Conservation (phyloP, 169 alveolate genomes). For the Eimeria necatrix region DNA sequence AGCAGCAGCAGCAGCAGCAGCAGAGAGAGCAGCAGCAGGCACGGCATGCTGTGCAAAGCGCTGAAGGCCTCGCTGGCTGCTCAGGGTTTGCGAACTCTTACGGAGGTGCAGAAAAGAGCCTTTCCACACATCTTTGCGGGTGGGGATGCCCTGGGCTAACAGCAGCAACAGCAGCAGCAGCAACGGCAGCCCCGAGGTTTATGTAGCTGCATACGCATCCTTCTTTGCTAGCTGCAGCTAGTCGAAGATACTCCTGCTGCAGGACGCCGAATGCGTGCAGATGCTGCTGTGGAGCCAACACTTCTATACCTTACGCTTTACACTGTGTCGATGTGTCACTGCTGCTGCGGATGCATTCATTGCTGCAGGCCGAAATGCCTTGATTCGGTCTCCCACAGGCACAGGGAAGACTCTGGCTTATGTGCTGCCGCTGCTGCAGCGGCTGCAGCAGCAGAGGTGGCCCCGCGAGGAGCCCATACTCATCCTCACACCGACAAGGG, state of each 20-base stretch:
- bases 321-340: constrained; percentile 88
- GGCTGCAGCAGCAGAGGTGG: neutral
- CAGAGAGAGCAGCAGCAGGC: constrained; percentile 2
- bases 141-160: neutral
- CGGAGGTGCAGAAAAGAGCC: constrained; percentile 11
- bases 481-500: constrained; percentile 87
- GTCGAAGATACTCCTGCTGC: neutral
- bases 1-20: neutral
- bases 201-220: neutral
- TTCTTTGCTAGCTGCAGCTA: neutral
- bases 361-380: constrained; percentile 18
- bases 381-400: constrained; percentile 74
- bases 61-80: neutral
- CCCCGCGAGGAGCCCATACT: neutral
- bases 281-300: neutral
- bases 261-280: neutral
- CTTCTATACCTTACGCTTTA: too few relatives aligned
- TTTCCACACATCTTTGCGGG: constrained; percentile 1
- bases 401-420: constrained; percentile 81
- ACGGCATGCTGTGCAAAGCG: neutral
- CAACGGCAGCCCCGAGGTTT: neutral
- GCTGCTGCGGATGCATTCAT: constrained; percentile 84
- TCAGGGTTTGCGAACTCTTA: neutral
- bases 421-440: constrained; percentile 70
- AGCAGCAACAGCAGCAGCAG: neutral